Conservation (phyloP, 2,329 filamentous ascomycete genomes). For the Myotisia sp. region DNA sequence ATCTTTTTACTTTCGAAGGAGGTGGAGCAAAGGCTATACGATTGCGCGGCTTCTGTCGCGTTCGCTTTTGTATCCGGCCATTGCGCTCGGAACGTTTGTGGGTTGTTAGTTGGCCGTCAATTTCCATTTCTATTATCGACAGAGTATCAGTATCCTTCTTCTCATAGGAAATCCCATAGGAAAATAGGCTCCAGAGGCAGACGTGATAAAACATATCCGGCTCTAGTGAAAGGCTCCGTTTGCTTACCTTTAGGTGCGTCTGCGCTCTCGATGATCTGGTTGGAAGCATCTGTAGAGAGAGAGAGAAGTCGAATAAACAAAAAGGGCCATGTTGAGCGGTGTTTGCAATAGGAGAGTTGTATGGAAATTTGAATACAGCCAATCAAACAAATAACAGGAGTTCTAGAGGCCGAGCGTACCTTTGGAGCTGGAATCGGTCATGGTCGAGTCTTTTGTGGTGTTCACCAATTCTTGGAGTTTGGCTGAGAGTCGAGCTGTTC, state of each 20-base stretch:
- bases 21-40: slow-evolving; percentile 28
- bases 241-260: too few relatives aligned
- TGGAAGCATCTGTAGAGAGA: too few relatives aligned
- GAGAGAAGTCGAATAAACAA: too few relatives aligned
- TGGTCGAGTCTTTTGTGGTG: slow-evolving; percentile 45
- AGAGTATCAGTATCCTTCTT: too few relatives aligned
- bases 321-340: too few relatives aligned
- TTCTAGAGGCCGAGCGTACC: background rate
- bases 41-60: slow-evolving; percentile 23
- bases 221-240: too few relatives aligned
- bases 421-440: slow-evolving; percentile 19
- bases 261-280: too few relatives aligned
- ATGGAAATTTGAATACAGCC: too few relatives aligned
- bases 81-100: slow-evolving; percentile 12
- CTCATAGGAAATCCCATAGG: too few relatives aligned
- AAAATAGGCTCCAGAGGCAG: too few relatives aligned
- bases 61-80: slow-evolving; percentile 28
- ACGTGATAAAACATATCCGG: too few relatives aligned
- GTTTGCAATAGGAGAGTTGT: too few relatives aligned
- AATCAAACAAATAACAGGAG: background rate
- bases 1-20: slow-evolving; percentile 20
- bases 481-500: slow-evolving; percentile 68
- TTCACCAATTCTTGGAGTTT: slow-evolving; percentile 70
- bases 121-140: slow-evolving; percentile 33
- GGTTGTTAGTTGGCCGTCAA: slow-evolving; percentile 20